These are phyloP conservation scores for Canavalia gladiata DNA, from an alignment of 306 rosid species.

Conservation along the genomic window DNA sequence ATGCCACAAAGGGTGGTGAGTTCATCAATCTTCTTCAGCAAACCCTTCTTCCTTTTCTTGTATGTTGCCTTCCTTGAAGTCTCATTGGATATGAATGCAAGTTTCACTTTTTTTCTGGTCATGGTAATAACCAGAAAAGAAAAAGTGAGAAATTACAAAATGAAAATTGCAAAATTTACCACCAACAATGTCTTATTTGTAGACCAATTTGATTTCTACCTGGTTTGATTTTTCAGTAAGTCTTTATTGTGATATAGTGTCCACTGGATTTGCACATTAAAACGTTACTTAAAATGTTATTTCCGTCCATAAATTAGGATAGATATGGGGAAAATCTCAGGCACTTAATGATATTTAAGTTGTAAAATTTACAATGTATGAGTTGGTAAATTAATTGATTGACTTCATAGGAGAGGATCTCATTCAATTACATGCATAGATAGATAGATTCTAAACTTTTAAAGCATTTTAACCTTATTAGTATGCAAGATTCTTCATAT, in stretches of 20 bases:
- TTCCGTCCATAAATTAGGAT: background rate
- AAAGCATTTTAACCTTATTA: background rate
- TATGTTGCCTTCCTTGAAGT: slow-evolving; percentile 47
- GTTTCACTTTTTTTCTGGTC: slow-evolving; percentile 56
- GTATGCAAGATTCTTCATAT: background rate
- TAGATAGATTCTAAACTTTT: background rate
- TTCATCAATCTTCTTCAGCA: slow-evolving; percentile 51
- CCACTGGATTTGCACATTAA: background rate
- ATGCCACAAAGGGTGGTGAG: slow-evolving; percentile 54
- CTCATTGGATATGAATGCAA: slow-evolving; percentile 50
- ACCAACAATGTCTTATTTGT: slow-evolving; percentile 2
- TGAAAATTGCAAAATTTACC: background rate
- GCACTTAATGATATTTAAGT: background rate
- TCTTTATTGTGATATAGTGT: background rate
- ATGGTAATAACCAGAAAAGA: background rate
- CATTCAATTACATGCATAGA: background rate
- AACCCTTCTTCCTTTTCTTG: slow-evolving; percentile 52
- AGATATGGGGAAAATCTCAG: slow-evolving; percentile 27
- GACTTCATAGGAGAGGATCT: background rate
- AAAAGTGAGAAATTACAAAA: background rate
- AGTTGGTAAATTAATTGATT: slow-evolving; percentile 6
- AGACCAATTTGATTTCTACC: background rate
- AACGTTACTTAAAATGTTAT: background rate
- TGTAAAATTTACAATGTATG: background rate
- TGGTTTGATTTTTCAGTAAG: background rate